Evolutionary conservation across 2,329 filamentous ascomycete species (phyloP).

Genomic region (Tolypocladium sp.): DNA sequence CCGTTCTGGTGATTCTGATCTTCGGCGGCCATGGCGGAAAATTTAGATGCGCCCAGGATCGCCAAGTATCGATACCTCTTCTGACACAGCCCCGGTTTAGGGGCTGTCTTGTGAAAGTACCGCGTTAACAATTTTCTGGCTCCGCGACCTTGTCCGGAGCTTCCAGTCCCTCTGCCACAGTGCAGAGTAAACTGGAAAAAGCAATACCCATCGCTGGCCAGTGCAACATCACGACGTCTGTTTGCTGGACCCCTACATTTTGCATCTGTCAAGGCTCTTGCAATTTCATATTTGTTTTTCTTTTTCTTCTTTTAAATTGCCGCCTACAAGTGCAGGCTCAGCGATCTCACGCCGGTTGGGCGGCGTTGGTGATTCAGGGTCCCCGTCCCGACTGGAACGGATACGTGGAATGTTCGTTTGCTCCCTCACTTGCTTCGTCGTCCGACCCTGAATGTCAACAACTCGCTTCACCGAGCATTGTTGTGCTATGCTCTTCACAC

Average conservation of each 20-base stretch:
- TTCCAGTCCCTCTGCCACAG: background rate
- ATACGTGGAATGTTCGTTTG: slow-evolving; percentile 5
- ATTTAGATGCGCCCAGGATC: slow-evolving; percentile 19
- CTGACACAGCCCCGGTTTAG: slow-evolving; percentile 12
- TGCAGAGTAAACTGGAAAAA: background rate
- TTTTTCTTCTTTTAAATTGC: background rate
- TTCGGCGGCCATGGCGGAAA: slow-evolving; percentile 11
- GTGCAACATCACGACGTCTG: background rate
- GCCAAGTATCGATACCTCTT: slow-evolving; percentile 17
- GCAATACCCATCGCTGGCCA: background rate
- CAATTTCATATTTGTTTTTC: background rate
- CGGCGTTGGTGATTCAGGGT: background rate
- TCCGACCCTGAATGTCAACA: slow-evolving; percentile 1
- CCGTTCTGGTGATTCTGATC: background rate
- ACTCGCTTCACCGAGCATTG: background rate
- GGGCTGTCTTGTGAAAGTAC: slow-evolving; percentile 19
- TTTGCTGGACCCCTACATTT: background rate
- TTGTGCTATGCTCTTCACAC: background rate
- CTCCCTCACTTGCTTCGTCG: background rate
- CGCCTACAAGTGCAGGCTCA: background rate
- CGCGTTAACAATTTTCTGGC: slow-evolving; percentile 27
- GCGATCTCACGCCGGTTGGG: background rate
- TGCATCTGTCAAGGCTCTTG: background rate
- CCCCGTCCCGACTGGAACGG: slow-evolving; percentile 4
- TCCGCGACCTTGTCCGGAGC: slow-evolving; percentile 5